phyloP scores from a whole-genome alignment of 352 stramenopile species.

The Halophytophthora batemanensis region DNA sequence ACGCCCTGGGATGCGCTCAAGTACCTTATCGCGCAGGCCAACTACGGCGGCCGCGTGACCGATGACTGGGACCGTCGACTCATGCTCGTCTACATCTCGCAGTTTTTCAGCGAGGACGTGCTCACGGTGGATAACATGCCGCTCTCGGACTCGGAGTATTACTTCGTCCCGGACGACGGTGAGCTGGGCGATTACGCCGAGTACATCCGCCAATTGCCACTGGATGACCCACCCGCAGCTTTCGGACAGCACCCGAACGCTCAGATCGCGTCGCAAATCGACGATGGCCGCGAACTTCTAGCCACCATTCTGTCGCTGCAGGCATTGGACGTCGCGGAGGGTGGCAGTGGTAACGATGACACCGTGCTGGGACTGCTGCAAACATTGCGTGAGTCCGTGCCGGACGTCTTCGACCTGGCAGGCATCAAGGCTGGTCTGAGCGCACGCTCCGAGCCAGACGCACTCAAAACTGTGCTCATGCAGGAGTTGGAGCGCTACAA shows the following conservation, averaged over 20 bases:
- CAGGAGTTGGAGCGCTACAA: constrained; percentile 96
- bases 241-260: constrained; percentile 96
- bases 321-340: constrained; percentile 75
- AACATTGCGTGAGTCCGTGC: constrained; percentile 85
- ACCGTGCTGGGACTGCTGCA: constrained; percentile 84
- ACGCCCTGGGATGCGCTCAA: constrained; percentile 93
- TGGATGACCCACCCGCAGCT: constrained; percentile 87
- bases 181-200: constrained; percentile 87
- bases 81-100: constrained; percentile 95
- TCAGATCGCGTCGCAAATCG: constrained; percentile 94
- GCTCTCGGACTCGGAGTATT: constrained; percentile 90
- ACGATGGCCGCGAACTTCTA: constrained; percentile 89
- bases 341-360: constrained; percentile 84
- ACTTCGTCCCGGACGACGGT: constrained; percentile 92
- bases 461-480: constrained; percentile 93
- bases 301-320: constrained; percentile 90
- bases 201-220: constrained; percentile 89
- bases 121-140: constrained; percentile 81
- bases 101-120: constrained; percentile 93
- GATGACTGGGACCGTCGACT: constrained; percentile 95
- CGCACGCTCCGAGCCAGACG: constrained; percentile 82
- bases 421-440: constrained; percentile 71
- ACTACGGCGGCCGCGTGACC: constrained; percentile 95
- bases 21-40: constrained; percentile 95
- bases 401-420: constrained; percentile 87